Base-by-base conservation (phyloP, 257 asterid species). In the Nicotiana noctiflora region DNA sequence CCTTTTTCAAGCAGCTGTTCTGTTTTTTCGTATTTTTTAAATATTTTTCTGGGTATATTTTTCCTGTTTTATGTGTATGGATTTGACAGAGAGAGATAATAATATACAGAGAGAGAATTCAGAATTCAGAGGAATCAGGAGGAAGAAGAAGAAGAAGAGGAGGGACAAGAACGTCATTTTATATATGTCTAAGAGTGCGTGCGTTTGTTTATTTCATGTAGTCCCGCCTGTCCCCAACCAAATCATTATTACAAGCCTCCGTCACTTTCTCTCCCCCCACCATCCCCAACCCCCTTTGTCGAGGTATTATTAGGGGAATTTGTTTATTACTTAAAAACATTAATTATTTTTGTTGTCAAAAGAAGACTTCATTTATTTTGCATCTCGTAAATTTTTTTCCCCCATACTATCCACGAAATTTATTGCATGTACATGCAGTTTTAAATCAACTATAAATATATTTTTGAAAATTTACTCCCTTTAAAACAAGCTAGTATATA, bases 191-290 rank as follows among this genome's bases (percentile, higher is more conserved):
- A 12, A 74, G 78, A 49, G 78, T 74, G 78, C 78, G 78, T 49
- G 78, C 78, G 40, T 72, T 46, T 46, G 40, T 46, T 72, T 46
- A 46, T 21, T 70, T 21, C 2, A 17, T 67, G 19, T 37, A 25
- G 56, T 40, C 3, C 31, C 2, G 56, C 37, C 2, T 44, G 77
- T 46, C 61, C 53, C 34, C 61, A 72, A 46, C 61, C 18, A 46
- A 72, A 72, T 72, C 78, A 72, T 7, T 72, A 72, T 72, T 72
- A 4, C 61, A 72, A 72, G 23, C 37, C 40, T 72, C 61, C 60
- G 23, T 74, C 78, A 61, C 14, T 74, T 74, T 74, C 78, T 49
- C 61, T 49, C 40, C 40, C 40, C 61, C 60, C 44, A 70, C 77
- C 77, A 70, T 37, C 9, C 9, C 44, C 44, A 67, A 70, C 78